A percentile compares a stretch with the other conserved stretches of the same genome.
phyloP scores from a whole-genome alignment of 805 yeast species.

The Metschnikowia drakensbergensis region DNA sequence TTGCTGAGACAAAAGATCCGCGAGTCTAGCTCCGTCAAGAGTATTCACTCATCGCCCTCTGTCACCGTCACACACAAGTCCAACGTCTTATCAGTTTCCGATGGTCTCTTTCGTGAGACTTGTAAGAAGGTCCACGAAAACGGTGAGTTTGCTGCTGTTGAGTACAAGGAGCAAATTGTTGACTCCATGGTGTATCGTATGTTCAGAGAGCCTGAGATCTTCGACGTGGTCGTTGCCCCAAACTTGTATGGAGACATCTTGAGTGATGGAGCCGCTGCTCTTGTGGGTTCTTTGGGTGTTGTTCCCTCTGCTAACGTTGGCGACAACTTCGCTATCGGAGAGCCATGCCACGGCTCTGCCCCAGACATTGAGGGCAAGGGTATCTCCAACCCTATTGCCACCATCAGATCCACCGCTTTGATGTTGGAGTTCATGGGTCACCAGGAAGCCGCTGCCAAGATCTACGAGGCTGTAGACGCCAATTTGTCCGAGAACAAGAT shows the following conservation, averaged over 20 bases:
- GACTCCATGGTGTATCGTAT: slow-evolving; percentile 98
- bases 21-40: slow-evolving; percentile 44
- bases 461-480: slow-evolving; percentile 92
- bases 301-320: slow-evolving; percentile 99
- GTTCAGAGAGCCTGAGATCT: slow-evolving; percentile 97
- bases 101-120: slow-evolving; percentile 94
- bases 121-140: slow-evolving; percentile 58
- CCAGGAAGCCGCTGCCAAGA: slow-evolving; percentile 83
- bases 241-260: slow-evolving; percentile 96
- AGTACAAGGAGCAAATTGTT: slow-evolving; percentile 91
- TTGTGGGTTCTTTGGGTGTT: slow-evolving; percentile 95
- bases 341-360: slow-evolving; percentile 99
- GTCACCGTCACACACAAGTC: slow-evolving; percentile 96
- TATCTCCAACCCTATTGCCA: slow-evolving; percentile 94
- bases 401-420: slow-evolving; percentile 95
- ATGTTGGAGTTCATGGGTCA: slow-evolving; percentile 97
- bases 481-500: slow-evolving; percentile 74
- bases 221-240: slow-evolving; percentile 98
- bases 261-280: slow-evolving; percentile 97
- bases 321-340: slow-evolving; percentile 93
- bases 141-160: slow-evolving; percentile 56
- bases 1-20: slow-evolving; percentile 82
- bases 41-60: slow-evolving; percentile 48
- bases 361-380: slow-evolving; percentile 97
- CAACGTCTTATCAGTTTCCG: slow-evolving; percentile 86